Percentiles rank a stretch among this genome's conserved stretches.
Evolutionary conservation across 2,329 filamentous ascomycete genomes (phyloP).

Genomic region (Botrytis cinerea): DNA sequence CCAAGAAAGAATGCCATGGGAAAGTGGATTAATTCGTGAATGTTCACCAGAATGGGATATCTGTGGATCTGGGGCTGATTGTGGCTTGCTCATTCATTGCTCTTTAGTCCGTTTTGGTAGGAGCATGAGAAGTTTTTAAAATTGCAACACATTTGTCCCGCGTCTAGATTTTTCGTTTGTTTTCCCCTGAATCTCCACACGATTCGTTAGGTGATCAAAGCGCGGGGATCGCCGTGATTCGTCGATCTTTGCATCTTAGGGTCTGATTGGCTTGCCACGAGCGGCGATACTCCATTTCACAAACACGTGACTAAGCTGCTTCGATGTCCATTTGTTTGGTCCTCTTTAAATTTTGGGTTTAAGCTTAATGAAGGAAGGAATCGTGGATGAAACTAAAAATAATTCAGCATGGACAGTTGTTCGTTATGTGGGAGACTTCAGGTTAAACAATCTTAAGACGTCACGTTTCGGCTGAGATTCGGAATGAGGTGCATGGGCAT

Average conservation of each 20-base stretch:
- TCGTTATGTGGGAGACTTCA: background rate
- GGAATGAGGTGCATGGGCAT: background rate
- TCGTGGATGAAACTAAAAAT: background rate
- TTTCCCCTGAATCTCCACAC: background rate
- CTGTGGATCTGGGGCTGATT: conserved; percentile 10
- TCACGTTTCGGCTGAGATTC: conserved; percentile 5
- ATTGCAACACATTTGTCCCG: background rate
- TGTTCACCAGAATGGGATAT: background rate
- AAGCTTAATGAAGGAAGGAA: background rate
- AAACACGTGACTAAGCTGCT: background rate
- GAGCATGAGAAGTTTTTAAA: background rate
- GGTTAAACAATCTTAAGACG: too few species aligned
- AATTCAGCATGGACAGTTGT: background rate
- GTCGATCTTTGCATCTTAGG: background rate
- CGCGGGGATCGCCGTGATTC: background rate
- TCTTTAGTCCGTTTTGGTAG: background rate
- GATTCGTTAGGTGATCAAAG: background rate
- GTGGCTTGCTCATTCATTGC: background rate
- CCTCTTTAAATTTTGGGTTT: background rate
- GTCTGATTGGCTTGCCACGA: background rate
- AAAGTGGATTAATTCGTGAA: background rate
- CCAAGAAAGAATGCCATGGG: background rate
- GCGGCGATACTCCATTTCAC: background rate
- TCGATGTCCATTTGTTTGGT: background rate
- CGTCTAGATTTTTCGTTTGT: background rate